phyloP scores from a whole-genome alignment of 1,284 basidiomycete species.

The Cutaneotrichosporon sp. region DNA sequence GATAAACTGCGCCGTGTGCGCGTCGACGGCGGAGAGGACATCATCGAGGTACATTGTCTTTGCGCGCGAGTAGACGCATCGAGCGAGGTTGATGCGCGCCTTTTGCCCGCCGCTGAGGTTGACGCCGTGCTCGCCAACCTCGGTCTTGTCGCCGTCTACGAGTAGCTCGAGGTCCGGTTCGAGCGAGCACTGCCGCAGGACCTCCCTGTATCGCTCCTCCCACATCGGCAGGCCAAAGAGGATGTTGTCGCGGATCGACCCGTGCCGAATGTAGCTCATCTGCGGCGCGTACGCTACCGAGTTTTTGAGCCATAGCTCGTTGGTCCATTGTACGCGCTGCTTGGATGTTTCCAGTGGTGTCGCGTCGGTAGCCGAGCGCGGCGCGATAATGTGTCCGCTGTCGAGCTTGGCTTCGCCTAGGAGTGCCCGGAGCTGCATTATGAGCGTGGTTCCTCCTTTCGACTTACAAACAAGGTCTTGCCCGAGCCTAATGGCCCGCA shows the following conservation, averaged over 20 bases:
- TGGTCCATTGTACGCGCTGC: constrained; percentile 21
- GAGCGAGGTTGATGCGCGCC: constrained; percentile 73
- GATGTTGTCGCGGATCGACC: constrained; percentile 46
- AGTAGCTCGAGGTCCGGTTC: constrained; percentile 40
- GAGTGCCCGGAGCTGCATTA: constrained; percentile 35
- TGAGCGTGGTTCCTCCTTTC: constrained; percentile 27
- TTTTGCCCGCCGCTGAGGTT: constrained; percentile 53
- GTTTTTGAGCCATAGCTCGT: constrained; percentile 34
- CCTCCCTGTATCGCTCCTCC: constrained; percentile 39
- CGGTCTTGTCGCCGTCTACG: constrained; percentile 53
- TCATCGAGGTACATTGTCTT: constrained; percentile 57
- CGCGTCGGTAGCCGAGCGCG: constrained; percentile 26
- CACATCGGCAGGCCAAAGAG: constrained; percentile 48
- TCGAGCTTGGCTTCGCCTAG: constrained; percentile 39
- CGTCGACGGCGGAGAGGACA: constrained; percentile 46
- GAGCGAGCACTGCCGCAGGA: constrained; percentile 38
- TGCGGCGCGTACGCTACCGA: constrained; percentile 45
- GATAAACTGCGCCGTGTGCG: constrained; percentile 44
- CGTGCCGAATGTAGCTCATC: constrained; percentile 45
- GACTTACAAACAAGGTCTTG: constrained; percentile 43
- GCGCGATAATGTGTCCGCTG: constrained; percentile 24
- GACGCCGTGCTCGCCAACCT: constrained; percentile 80
- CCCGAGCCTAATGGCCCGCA: constrained; percentile 46
- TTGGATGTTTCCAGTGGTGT: constrained; percentile 23
- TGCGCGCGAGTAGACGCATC: constrained; percentile 70